Conservation (phyloP, 2,329 filamentous ascomycete species). For the Ophiostoma quercus region DNA sequence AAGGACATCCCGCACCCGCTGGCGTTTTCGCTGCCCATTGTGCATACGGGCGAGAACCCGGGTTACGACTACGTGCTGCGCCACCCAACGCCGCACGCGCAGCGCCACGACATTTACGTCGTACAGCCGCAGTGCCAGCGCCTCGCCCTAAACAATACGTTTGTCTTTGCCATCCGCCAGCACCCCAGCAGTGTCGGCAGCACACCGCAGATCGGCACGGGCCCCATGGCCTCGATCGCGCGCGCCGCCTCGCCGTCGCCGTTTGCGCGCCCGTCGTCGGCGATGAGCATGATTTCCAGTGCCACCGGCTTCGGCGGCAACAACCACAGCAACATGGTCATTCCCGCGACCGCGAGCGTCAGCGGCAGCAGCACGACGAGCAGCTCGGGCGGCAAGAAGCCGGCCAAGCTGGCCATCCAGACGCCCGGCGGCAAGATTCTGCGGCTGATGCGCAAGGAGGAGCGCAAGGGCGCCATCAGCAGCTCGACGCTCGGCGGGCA, state of each 20-base stretch:
- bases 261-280: constrained; percentile 55
- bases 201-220: constrained; percentile 39
- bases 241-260: constrained; percentile 54
- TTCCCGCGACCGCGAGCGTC: constrained; percentile 35
- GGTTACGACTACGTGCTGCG: constrained; percentile 88
- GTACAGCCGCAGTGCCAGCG: constrained; percentile 89
- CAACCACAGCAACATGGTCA: constrained; percentile 43
- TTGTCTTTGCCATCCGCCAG: constrained; percentile 92
- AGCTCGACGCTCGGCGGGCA: constrained; percentile 44
- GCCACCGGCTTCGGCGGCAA: constrained; percentile 41
- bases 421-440: constrained; percentile 92
- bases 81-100: constrained; percentile 95
- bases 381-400: constrained; percentile 61
- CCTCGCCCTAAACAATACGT: constrained; percentile 91
- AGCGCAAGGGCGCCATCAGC: constrained; percentile 48
- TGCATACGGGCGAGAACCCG: constrained; percentile 88
- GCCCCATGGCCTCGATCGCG: constrained; percentile 32
- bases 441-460: constrained; percentile 74
- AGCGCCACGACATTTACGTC: constrained; percentile 93
- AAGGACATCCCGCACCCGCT: constrained; percentile 92
- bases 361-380: constrained; percentile 39
- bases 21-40: constrained; percentile 81
- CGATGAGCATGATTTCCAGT: constrained; percentile 60
- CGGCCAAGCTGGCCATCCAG: constrained; percentile 92
- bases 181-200: constrained; percentile 60